Evolutionary conservation across 768 basidiomycete genomes (phyloP).

Genomic region (Clavaria fumosa): DNA sequence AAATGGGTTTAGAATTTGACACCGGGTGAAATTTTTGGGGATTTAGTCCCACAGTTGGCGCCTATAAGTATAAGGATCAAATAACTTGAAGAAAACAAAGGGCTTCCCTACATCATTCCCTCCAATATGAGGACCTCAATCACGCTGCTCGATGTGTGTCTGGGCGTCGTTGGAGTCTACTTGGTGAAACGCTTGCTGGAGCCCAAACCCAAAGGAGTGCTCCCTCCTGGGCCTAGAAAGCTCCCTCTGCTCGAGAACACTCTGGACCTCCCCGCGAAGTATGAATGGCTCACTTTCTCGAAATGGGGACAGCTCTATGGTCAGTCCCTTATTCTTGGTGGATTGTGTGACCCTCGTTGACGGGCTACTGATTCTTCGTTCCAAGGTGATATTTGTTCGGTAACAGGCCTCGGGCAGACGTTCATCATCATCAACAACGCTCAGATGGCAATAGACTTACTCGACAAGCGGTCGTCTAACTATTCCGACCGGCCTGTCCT

Average conservation of each 20-base stretch:
- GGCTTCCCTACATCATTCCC: constrained; percentile 23
- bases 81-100: too few species aligned
- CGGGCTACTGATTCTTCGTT: constrained; percentile 39
- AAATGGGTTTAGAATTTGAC: too few species aligned
- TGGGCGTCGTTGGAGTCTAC: background rate
- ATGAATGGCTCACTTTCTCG: constrained; percentile 8
- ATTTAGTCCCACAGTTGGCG: too few species aligned
- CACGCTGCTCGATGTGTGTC: background rate
- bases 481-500: constrained; percentile 21
- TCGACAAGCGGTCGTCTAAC: constrained; percentile 20
- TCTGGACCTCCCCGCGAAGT: constrained; percentile 12
- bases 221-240: constrained; percentile 16
- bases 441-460: constrained; percentile 19
- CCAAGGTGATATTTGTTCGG: constrained; percentile 23
- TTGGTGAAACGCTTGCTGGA: background rate
- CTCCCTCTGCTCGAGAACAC: constrained; percentile 18
- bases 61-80: too few species aligned
- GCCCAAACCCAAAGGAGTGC: background rate
- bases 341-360: constrained; percentile 44
- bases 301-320: constrained; percentile 80
- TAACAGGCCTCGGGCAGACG: constrained; percentile 15
- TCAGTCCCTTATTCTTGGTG: constrained; percentile 67
- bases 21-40: too few species aligned
- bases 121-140: background rate
- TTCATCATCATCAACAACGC: constrained; percentile 16